A percentile compares a stretch with the other conserved stretches of the same genome.
These are phyloP conservation scores for Penicillium alfredii DNA, from an alignment of 495 filamentous ascomycete species.

Conservation along the genomic window DNA sequence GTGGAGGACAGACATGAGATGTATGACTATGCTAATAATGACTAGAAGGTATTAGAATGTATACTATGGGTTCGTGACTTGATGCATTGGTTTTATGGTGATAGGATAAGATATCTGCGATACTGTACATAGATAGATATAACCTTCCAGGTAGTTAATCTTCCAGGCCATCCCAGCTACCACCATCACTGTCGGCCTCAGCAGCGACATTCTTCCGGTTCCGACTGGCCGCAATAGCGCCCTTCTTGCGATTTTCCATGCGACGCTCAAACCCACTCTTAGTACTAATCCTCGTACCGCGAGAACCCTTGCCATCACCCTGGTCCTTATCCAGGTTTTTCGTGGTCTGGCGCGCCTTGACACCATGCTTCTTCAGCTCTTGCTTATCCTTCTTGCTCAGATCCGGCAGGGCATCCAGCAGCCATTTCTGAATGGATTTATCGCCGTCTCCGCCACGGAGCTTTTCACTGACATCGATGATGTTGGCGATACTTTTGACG, in stretches of 20 bases:
- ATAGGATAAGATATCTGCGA: conserved; percentile 1
- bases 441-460: conserved; percentile 37
- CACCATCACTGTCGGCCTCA: conserved; percentile 33
- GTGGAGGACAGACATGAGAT: conserved; percentile 2
- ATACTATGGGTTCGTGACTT: conserved; percentile 4
- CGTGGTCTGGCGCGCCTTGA: conserved; percentile 61
- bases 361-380: conserved; percentile 72
- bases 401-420: conserved; percentile 80
- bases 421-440: conserved; percentile 70
- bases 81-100: conserved; percentile 12
- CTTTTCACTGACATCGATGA: conserved; percentile 79
- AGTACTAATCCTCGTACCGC: conserved; percentile 68
- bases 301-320: conserved; percentile 27
- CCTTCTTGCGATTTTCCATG: conserved; percentile 68
- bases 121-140: conserved; percentile 2
- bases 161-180: conserved; percentile 62
- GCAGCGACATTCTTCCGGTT: conserved; percentile 43
- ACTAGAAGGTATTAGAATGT: not conserved
- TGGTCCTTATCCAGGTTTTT: conserved; percentile 37
- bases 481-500: conserved; percentile 86
- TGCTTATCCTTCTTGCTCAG: conserved; percentile 76
- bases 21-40: not conserved
- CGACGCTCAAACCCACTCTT: conserved; percentile 85
- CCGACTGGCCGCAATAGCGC: conserved; percentile 67
- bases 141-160: conserved; percentile 31